phyloP scores from a whole-genome alignment of 495 filamentous ascomycete genomes.

The Lophium mytilinum region DNA sequence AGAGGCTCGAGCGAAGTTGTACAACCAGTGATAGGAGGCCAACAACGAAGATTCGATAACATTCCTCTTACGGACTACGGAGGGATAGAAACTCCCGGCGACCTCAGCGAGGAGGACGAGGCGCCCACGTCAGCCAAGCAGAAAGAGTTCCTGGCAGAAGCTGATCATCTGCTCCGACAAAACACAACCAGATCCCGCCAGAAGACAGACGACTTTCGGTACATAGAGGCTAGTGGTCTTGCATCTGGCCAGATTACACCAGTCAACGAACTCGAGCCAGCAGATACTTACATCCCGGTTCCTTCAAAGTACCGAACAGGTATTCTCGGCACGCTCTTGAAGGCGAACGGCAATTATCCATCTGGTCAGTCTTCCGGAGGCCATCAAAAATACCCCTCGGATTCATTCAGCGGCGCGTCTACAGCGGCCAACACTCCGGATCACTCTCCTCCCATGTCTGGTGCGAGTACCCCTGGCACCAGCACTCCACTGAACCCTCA shows the following conservation, averaged over 20 bases:
- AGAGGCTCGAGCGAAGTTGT: conserved; percentile 14
- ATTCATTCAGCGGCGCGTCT: conserved; percentile 2
- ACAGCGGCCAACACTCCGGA: conserved; percentile 20
- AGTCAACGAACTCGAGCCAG: conserved; percentile 47
- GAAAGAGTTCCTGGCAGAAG: conserved; percentile 9
- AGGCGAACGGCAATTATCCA: conserved; percentile 46
- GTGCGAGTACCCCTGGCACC: conserved; percentile 41
- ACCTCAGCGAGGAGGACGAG: conserved; percentile 12
- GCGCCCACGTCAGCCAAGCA: background rate
- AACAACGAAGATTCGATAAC: background rate
- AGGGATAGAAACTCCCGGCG: background rate
- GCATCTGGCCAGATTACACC: conserved; percentile 55
- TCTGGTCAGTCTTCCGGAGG: conserved; percentile 14
- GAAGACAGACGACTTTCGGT: conserved; percentile 15
- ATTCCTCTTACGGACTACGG: conserved; percentile 1
- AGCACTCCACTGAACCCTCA: conserved; percentile 42
- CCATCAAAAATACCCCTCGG: background rate
- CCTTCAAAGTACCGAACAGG: conserved; percentile 68
- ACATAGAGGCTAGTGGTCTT: conserved; percentile 3
- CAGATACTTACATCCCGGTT: conserved; percentile 58
- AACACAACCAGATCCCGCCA: conserved; percentile 8
- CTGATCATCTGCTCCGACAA: conserved; percentile 10
- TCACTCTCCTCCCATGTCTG: conserved; percentile 32
- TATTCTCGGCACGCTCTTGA: conserved; percentile 69
- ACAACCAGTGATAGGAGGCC: background rate